These are phyloP conservation scores for Eucalyptus erythrocorys DNA, from an alignment of 345 rosid species.

Conservation along the genomic window DNA sequence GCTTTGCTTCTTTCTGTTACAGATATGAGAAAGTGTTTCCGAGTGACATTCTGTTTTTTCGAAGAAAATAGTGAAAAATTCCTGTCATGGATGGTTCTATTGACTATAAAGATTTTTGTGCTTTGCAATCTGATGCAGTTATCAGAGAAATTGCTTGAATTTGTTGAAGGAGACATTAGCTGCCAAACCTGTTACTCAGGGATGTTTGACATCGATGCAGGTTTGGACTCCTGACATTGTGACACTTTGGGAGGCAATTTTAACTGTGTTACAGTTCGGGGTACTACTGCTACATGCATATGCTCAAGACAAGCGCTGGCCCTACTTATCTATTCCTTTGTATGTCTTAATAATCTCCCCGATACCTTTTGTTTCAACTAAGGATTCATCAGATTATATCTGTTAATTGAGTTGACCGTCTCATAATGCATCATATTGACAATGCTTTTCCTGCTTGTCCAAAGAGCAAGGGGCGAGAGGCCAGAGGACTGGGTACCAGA, in stretches of 20 bases:
- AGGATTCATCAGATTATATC: neutral
- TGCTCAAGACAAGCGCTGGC: slow-evolving; percentile 97
- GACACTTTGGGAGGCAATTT: slow-evolving; percentile 77
- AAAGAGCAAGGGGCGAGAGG: slow-evolving; percentile 64
- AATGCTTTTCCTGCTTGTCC: neutral
- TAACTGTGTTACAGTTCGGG: slow-evolving; percentile 79
- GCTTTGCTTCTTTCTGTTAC: neutral
- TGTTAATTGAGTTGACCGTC: neutral
- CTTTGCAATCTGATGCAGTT: neutral
- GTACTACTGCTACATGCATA: slow-evolving; percentile 66
- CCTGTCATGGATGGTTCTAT: neutral
- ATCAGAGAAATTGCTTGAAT: neutral
- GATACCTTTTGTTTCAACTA: neutral
- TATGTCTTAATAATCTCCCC: slow-evolving; percentile 6
- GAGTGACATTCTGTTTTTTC: neutral
- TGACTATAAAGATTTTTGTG: neutral
- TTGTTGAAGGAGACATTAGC: neutral
- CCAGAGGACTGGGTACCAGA: slow-evolving; percentile 96
- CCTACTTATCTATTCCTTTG: slow-evolving; percentile 83
- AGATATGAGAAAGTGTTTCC: neutral
- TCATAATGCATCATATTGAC: neutral
- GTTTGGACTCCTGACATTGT: slow-evolving; percentile 87
- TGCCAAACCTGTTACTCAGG: neutral
- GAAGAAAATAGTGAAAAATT: neutral
- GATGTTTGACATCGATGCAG: slow-evolving; percentile 22